Conservation (phyloP, 495 filamentous ascomycete species). For the Parachaetomium inaequale region DNA sequence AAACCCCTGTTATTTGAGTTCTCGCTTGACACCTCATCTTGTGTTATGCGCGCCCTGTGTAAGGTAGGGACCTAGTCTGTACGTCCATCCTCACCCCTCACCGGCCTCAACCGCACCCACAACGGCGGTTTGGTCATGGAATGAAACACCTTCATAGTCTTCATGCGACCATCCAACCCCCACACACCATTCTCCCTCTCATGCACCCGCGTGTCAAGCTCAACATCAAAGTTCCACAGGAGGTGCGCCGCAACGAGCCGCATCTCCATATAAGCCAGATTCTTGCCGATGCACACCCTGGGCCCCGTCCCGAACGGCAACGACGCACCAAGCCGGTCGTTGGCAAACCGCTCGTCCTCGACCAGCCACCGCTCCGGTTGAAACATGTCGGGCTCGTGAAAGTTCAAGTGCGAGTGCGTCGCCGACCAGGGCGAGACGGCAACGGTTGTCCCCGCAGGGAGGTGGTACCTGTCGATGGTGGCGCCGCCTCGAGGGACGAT, state of each 20-base stretch:
- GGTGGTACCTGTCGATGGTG: constrained; percentile 30
- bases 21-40: too few species aligned
- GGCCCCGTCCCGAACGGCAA: constrained; percentile 54
- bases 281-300: constrained; percentile 53
- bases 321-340: constrained; percentile 45
- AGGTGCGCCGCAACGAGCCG: constrained; percentile 48
- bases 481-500: constrained; percentile 31
- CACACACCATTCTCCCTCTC: not conserved
- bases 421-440: constrained; percentile 31
- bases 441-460: constrained; percentile 32
- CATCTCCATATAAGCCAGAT: constrained; percentile 52
- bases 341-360: constrained; percentile 24
- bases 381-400: constrained; percentile 26
- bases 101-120: constrained; percentile 1
- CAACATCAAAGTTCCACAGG: constrained; percentile 51
- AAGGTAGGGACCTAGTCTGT: too few species aligned
- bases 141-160: not conserved
- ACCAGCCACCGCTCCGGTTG: constrained; percentile 49
- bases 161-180: not conserved
- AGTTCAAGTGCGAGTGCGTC: constrained; percentile 27
- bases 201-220: not conserved
- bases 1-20: too few species aligned
- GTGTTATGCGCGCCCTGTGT: too few species aligned
- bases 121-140: constrained; percentile 4
- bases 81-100: not conserved